Evolutionary conservation across 2,329 filamentous ascomycete genomes (phyloP), one percentile per base, ranked within the genome.

Genomic region (Chrysosporium keratinophilum): DNA sequence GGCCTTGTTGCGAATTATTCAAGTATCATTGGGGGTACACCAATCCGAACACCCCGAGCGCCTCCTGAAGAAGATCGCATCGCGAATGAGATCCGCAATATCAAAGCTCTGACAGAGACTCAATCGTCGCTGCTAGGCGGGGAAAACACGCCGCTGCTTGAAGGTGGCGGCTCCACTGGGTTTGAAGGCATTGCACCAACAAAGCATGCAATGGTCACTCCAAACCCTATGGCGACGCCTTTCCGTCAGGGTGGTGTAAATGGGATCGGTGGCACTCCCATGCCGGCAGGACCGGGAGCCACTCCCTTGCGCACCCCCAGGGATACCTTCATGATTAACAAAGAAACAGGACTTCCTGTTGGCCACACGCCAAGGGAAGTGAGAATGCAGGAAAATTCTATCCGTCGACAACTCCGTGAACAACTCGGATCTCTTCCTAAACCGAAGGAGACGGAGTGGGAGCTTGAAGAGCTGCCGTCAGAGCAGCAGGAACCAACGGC

Each of bases 61-160:
- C 87, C 93, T 0, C 86, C 89, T 46, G 88, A 95, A 66, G 90
- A 98, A 66, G 93, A 98, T 64, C 85, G 88, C 60, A 93, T 98
- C 56, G 89, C 91, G 60, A 98, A 97, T 67, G 93, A 98, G 70
- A 91, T 97, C 58, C 83, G 84, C 55, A 97, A 98, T 67, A 95
- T 96, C 46, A 82, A 87, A 59, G 88, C 93, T 6, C 75, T 96
- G 49, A 97, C 89, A 0, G 87, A 95, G 65, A 97, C 91, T 0
- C 87, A 97, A 63, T 97, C 93, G 17, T 95, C 88, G 9, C 75
- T 98, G 7, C 76, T 98, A 0, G 93, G 93, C 57, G 93, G 91
- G 12, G 93, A 98, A 60, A 97, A 97, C 63, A 90, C 89, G 0
- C 87, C 88, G 42, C 76, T 98, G 10, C 81, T 89, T 55, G 87